A percentile compares a stretch with the other conserved stretches of the same genome.
These are phyloP conservation scores for Citropsis articulata DNA, from an alignment of 345 rosid species.

Conservation along the genomic window DNA sequence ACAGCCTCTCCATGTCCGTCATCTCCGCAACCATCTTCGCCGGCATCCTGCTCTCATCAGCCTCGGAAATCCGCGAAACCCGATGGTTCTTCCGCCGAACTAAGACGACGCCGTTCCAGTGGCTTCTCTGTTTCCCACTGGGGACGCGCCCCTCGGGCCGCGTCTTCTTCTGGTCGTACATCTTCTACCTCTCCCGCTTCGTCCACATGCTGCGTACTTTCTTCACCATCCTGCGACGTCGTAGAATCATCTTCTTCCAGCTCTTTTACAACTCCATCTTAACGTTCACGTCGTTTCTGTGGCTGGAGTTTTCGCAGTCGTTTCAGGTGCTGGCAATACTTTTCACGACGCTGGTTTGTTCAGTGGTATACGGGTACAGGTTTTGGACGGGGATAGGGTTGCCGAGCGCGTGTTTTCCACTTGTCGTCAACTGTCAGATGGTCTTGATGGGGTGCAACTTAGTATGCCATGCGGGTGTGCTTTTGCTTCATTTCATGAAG, in stretches of 20 bases:
- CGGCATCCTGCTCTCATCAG: conserved; percentile 81
- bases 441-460: conserved; percentile 56
- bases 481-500: conserved; percentile 56
- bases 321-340: conserved; percentile 82
- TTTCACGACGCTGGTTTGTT: conserved; percentile 60
- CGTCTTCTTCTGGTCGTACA: conserved; percentile 95
- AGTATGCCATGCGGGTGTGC: conserved; percentile 62
- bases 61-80: conserved; percentile 80
- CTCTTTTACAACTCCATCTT: conserved; percentile 57
- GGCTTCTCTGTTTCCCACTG: conserved; percentile 91
- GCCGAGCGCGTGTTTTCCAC: conserved; percentile 48
- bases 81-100: conserved; percentile 78
- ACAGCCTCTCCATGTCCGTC: conserved; percentile 67
- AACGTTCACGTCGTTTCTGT: conserved; percentile 66
- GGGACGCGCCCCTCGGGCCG: conserved; percentile 94
- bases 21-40: conserved; percentile 65
- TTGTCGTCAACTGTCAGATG: conserved; percentile 60
- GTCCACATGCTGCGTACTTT: conserved; percentile 75
- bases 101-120: conserved; percentile 72
- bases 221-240: conserved; percentile 46
- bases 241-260: conserved; percentile 57
- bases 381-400: conserved; percentile 69
- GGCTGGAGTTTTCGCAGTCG: conserved; percentile 91
- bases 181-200: conserved; percentile 74
- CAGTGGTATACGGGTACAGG: conserved; percentile 68